Base-by-base conservation (phyloP, 495 filamentous ascomycete species). In the Niebla homalea region DNA sequence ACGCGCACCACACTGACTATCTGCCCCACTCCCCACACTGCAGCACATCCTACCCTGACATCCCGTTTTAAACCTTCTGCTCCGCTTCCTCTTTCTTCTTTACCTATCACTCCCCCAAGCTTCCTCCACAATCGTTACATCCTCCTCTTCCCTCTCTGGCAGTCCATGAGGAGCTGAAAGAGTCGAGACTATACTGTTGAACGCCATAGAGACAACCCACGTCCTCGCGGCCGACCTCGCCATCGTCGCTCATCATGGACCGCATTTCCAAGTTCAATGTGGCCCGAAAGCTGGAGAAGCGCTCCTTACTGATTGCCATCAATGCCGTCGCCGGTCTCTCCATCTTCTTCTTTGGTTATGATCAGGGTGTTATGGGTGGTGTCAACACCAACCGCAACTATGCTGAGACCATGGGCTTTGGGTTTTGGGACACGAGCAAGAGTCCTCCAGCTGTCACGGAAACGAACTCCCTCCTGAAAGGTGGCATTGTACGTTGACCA, bases 301-400 rank as follows among this genome's bases (percentile, higher is more conserved):
- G 72, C 14, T 61, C 65, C 57, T 75, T 84, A 50, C 73, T 83
- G 52, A 69, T 81, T 25, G 78, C 74, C 21, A 73, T 84, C 64
- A 84, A 84, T 58, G 76, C 70, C 43, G 67, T 83, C 20, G 80
- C 80, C 4, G 80, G 68, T 2, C 59, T 84, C 0, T 74, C 72
- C 2, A 80, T 79, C 49, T 70, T 77, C 51, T 79, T 79, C 66
- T 77, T 78, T 41, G 77, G 75, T 46, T 83, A 83, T 61, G 79
- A 82, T 51, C 79, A 83, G 59, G 82, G 83, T 50, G 77, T 87
- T 72, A 87, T 85, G 80, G 76, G 78, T 18, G 83, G 84, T 42
- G 84, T 87, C 7, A 85, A 86, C 60, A 79, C 74, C 76, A 26
- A 69, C 74, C 35, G 63, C 53, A 85, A 85, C 58, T 76, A 79